phyloP scores from a whole-genome alignment of 495 filamentous ascomycete genomes.

The Podospora fimiseda region DNA sequence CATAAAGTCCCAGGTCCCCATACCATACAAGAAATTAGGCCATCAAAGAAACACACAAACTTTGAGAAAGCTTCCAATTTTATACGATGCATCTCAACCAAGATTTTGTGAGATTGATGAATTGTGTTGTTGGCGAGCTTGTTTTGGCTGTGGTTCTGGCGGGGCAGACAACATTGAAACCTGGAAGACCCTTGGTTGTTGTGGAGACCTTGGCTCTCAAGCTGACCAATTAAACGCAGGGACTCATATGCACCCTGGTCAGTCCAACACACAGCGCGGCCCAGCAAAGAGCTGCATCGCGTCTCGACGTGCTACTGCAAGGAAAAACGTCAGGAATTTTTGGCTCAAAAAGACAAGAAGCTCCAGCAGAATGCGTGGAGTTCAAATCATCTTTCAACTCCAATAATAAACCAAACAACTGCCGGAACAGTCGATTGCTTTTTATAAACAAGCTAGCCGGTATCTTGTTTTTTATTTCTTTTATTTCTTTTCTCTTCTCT shows the following conservation, averaged over 20 bases:
- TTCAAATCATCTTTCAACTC: conserved; percentile 10
- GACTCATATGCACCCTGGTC: too few species aligned
- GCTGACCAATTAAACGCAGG: background rate
- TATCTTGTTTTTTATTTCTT: background rate
- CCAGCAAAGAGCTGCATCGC: conserved; percentile 11
- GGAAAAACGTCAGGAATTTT: conserved; percentile 9
- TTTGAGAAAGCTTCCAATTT: too few species aligned
- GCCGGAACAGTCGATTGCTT: background rate
- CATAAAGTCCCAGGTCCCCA: too few species aligned
- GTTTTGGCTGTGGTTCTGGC: too few species aligned
- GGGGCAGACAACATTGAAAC: background rate
- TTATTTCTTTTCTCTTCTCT: background rate
- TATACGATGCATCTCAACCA: too few species aligned
- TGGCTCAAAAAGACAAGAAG: background rate
- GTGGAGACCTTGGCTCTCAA: background rate
- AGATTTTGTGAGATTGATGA: too few species aligned
- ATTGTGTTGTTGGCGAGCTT: too few species aligned
- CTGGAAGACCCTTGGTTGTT: background rate
- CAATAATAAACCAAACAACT: background rate
- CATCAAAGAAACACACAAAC: too few species aligned
- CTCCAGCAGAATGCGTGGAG: conserved; percentile 16
- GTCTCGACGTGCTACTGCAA: conserved; percentile 25
- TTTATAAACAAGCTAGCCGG: background rate
- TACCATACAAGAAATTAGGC: too few species aligned
- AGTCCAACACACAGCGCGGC: conserved; percentile 11